phyloP scores from a whole-genome alignment of 352 stramenopile species.

The Lagenidium giganteum region DNA sequence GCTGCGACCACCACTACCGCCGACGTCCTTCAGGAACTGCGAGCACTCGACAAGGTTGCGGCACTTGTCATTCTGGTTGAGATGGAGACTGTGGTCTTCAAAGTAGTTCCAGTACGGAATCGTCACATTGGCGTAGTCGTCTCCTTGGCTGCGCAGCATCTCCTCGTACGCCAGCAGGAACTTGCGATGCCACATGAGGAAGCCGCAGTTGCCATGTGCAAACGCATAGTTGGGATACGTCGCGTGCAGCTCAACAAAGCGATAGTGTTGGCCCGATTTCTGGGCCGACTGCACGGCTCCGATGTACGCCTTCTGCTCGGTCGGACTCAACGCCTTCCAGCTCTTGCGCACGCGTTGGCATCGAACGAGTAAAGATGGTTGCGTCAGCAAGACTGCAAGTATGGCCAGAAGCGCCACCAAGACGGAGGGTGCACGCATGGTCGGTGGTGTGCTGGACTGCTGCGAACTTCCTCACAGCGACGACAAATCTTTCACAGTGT shows the following conservation, averaged over 20 bases:
- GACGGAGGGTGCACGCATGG: no score
- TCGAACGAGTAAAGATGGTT: no score
- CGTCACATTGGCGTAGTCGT: conserved; percentile 1
- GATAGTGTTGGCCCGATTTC: not conserved
- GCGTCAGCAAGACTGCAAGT: no score
- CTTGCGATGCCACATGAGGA: conserved; percentile 5
- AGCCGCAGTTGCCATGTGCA: conserved; percentile 10
- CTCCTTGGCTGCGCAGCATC: conserved; percentile 1
- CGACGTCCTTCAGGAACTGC: conserved; percentile 2
- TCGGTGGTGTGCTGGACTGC: no score
- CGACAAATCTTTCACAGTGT: no score
- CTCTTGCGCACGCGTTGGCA: conserved; percentile 5
- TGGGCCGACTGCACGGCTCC: not conserved
- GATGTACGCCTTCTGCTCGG: conserved; percentile 6
- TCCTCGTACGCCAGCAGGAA: conserved; percentile 9
- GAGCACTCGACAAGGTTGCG: not conserved
- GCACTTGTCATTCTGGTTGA: not conserved
- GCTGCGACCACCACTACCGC: not conserved
- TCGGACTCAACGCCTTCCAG: not conserved
- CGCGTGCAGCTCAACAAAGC: conserved; percentile 5
- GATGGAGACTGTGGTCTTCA: not conserved
- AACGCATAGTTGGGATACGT: not conserved
- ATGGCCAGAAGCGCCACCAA: no score
- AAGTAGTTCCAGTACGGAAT: conserved; percentile 11
- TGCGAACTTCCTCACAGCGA: no score